Evolutionary conservation across 2,329 filamentous ascomycete genomes (phyloP), one percentile per base, ranked within the genome.

Genomic region (Lachnellula suecica): DNA sequence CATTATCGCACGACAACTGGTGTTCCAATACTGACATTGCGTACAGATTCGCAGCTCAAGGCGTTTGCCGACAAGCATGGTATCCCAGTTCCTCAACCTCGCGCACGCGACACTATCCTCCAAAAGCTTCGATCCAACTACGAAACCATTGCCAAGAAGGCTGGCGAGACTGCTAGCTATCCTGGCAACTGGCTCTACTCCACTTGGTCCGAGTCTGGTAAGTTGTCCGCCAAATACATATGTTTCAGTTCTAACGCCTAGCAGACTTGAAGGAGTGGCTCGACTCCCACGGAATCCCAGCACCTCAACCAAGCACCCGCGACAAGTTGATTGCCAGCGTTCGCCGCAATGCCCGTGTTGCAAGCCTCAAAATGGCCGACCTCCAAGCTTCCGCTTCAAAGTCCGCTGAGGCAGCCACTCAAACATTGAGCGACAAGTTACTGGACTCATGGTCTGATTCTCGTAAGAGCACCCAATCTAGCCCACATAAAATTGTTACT

Each of bases 101-200:
- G 88, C 66, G 87, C 87, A 65, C 89, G 91, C 65, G 93, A 97
- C 69, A 85, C 83, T 23, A 75, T 97, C 42, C 79, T 97, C 60
- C 81, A 87, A 63, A 83, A 89, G 63, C 83, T 85, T 54, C 90
- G 93, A 58, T 79, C 87, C 59, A 92, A 84, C 72, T 97, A 96
- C 68, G 89, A 96, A 63, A 73, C 81, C 1, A 73, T 85, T 52
- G 91, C 93, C 15, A 85, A 90, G 71, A 85, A 84, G 71, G 69
- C 70, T 10, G 89, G 89, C 55, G 87, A 97, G 72, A 87, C 90
- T 13, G 75, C 83, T 47, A 74, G 84, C n/a, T 97, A 97, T 67
- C 94, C 94, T 29, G 94, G 94, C 35, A 84, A 97, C 74, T 97
- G 94, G 94, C 76, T 97, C 40, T 99, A 97, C 68, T 81, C 85